Conservation (phyloP, 2,329 filamentous ascomycete species). For the Arthrobotrys sinensis region DNA sequence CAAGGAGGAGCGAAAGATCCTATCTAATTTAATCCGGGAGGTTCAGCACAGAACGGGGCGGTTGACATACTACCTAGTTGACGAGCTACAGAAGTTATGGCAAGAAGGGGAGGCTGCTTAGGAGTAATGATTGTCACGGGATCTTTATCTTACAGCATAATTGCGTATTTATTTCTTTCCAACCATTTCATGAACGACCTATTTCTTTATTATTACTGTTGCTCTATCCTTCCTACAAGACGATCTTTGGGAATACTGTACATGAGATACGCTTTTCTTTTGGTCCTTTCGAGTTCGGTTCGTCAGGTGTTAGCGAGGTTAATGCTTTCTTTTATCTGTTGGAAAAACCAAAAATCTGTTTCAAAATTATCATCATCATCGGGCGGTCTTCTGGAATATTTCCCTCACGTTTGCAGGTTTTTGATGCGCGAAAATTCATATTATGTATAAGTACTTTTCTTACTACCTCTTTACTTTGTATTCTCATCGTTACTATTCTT, state of each 20-base stretch:
- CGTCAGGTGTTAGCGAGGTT: conserved; percentile 24
- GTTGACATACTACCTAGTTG: conserved; percentile 54
- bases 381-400: conserved; percentile 17
- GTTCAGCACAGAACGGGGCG: conserved; percentile 54
- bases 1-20: conserved; percentile 57
- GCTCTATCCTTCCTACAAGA: background rate
- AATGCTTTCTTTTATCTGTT: conserved; percentile 10
- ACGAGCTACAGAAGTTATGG: conserved; percentile 58
- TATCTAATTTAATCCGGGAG: conserved; percentile 46
- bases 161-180: conserved; percentile 10
- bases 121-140: conserved; percentile 16
- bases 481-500: conserved; percentile 12
- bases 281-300: conserved; percentile 19
- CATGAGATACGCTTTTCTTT: conserved; percentile 28
- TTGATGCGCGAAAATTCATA: conserved; percentile 1
- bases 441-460: conserved; percentile 17
- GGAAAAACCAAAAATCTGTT: conserved; percentile 6
- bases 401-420: background rate
- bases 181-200: conserved; percentile 2
- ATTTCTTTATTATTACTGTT: conserved; percentile 8
- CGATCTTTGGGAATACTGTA: conserved; percentile 14
- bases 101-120: conserved; percentile 47
- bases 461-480: conserved; percentile 19
- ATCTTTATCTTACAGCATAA: background rate
- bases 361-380: conserved; percentile 18